Base-by-base conservation (phyloP, 139 green algal species). In the Chlorella sorokiniana region DNA sequence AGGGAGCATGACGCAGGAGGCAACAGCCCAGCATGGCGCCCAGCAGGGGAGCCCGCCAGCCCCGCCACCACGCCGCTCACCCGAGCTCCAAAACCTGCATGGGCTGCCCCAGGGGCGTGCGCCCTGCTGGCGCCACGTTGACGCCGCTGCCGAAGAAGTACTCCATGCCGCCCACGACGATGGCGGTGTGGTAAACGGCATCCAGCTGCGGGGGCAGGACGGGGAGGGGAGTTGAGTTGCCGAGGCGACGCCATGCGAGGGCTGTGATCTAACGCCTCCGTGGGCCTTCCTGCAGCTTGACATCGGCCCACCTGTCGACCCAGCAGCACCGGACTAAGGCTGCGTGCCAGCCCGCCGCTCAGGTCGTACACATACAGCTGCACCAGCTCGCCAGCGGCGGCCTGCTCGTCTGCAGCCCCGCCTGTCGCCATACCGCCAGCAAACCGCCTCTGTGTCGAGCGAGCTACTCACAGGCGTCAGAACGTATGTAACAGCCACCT, bases 301-400 rank as follows among this genome's bases (percentile, higher is more conserved):
- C 23, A 9, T 52, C 4, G 2, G 7, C 83, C 16, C 41, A 93
- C 89, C 86, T 90, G 78, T 5, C 81, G 88, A 2, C 94, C 94
- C 22, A 98, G 82, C 20, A 98, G 70, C 76, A 89, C 79, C 18
- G 79, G 79, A 0, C 85, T 92, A 2, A 97, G 59, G 8, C 79
- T 27, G 1, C 77, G 61, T 4, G 94, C 94, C 48, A 98, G 73
- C 5, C 94, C 94, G 3, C 88, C 54, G 23, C 80, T 91, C 0
- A 98, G 73, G 74, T 98, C 94, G 64, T 98, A 98, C 0, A 97
- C 86, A 33, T 94, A 88, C 2, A 98, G 83, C 51, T 92, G 84
- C 1, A 97, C 94, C 31, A 67, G 63, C 6, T 86, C 85, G 23
- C 65, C 85, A 7, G 82, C 44, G 5, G 68, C 65, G 1, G 73